Conservation (phyloP, 805 yeast genomes). For the Candida maesae region DNA sequence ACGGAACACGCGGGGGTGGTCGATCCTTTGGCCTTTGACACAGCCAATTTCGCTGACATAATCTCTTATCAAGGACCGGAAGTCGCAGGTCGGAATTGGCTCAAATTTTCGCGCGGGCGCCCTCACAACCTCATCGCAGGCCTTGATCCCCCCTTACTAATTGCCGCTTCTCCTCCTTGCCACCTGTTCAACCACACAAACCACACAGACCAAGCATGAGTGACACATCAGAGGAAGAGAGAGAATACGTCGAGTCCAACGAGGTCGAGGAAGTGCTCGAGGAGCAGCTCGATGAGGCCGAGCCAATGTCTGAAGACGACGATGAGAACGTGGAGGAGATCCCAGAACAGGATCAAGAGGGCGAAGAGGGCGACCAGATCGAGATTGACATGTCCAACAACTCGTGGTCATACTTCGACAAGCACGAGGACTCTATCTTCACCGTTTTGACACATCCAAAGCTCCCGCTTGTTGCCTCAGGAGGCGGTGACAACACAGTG, state of each 20-base stretch:
- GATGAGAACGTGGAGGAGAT: slow-evolving; percentile 30
- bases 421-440: slow-evolving; percentile 84
- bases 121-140: background rate
- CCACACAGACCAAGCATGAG: slow-evolving; percentile 8
- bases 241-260: slow-evolving; percentile 36
- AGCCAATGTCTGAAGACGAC: slow-evolving; percentile 30
- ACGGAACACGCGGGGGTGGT: no score
- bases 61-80: no score
- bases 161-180: no score
- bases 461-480: slow-evolving; percentile 82
- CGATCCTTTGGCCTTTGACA: no score
- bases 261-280: slow-evolving; percentile 43
- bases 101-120: no score
- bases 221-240: slow-evolving; percentile 21
- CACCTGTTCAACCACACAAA: no score
- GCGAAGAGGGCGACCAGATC: slow-evolving; percentile 47
- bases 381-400: slow-evolving; percentile 89
- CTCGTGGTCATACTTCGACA: slow-evolving; percentile 84
- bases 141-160: no score
- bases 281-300: slow-evolving; percentile 23
- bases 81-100: no score
- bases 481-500: slow-evolving; percentile 92
- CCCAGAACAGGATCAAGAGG: slow-evolving; percentile 35
- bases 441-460: slow-evolving; percentile 79
- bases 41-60: no score